Evolutionary conservation across 768 basidiomycete species (phyloP), one percentile per base, ranked within the genome.

Genomic region (Cantharellus anzutake): DNA sequence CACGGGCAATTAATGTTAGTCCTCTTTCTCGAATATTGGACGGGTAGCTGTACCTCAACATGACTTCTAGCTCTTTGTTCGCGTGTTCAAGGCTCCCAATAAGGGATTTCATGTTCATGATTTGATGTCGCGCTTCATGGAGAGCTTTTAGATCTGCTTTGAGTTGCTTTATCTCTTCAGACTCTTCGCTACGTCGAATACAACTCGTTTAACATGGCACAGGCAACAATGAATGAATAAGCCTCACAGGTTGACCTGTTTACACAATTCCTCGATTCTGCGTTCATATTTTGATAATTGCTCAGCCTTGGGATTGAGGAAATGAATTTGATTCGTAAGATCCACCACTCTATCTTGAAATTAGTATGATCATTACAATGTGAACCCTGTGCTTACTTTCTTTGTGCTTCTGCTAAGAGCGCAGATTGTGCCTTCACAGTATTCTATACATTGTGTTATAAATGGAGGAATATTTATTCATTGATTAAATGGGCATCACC

Each of bases 261-360:
- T 79, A 50, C 83, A 73, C 61, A 88, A 78, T 65, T 91, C 86
- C 58, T 87, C 83, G 51, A 94, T 88, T 64, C 86, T 83, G n/a
- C 72, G 74, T 67, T 96, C 91, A 64, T 92, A 94, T 68, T 94
- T 89, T 56, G 75, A 73, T 50, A 94, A 73, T 16, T 85, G 78
- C 62, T 83, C 80, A 7, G 94, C 78, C 67, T 92, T 92, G 65
- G 86, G 86, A 61, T 82, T 78, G 52, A 76, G 82, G 69, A 86
- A 86, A 65, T 86, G 85, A 64, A 77, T 75, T 65, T 82, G 78
- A 20, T 86, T 91, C 67, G 83, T 73, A 39, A 94, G 72, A 58
- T 79, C 75, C 65, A 85, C 86, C 1, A 87, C 79, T 35, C 83
- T 75, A 51, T 2, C 40, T 44, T 29, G 3, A 42, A 40, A 3